Base-by-base conservation (phyloP, 441 rosid species). In the Rhodomyrtus psidioides region DNA sequence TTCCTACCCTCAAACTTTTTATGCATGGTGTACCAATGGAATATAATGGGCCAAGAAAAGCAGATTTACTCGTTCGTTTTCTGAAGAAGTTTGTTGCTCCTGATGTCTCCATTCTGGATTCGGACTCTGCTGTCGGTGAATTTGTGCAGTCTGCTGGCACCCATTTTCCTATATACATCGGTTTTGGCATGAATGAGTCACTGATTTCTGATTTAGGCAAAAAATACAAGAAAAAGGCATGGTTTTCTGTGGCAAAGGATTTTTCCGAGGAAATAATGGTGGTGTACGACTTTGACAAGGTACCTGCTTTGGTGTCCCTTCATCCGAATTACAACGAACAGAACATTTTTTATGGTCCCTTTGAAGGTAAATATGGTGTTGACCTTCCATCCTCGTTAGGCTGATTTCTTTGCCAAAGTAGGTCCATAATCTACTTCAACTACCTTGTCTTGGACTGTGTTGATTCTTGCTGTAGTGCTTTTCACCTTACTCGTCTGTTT, bases 81-180 rank as follows among this genome's bases (percentile, higher is more conserved):
- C 90, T 97, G 89, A 95, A 91, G 93, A 97, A 97, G 90, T 96
- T 95, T 86, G 97, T 97, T 81, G 95, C 98, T 89, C 94, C 98
- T 65, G 92, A 97, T 93, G 98, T 96, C 84, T 89, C 98, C 5
- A 53, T 94, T 85, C 96, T 97, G 86, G 87, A 85, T 83, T 96
- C 98, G 24, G 96, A 96, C 84, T 70, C 92, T 58, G 94, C 93
- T 5, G 85, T 96, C 58, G 90, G 57, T 42, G 97, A 93, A 53
- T 97, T 96, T 86, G 89, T 93, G 84, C 93, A 94, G 88, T 91
- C 90, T 82, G 96, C 98, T 34, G 98, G 96, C 70, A 85, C 85
- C 81, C 88, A 56, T 89, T 97, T 97, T 88, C 97, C 98, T 34
- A 83, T 97, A 83, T 95, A 86, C 87, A 88, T 96, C 42, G 98